phyloP scores from a whole-genome alignment of 768 basidiomycete species.

The Chalciporus pseudorubinellus region DNA sequence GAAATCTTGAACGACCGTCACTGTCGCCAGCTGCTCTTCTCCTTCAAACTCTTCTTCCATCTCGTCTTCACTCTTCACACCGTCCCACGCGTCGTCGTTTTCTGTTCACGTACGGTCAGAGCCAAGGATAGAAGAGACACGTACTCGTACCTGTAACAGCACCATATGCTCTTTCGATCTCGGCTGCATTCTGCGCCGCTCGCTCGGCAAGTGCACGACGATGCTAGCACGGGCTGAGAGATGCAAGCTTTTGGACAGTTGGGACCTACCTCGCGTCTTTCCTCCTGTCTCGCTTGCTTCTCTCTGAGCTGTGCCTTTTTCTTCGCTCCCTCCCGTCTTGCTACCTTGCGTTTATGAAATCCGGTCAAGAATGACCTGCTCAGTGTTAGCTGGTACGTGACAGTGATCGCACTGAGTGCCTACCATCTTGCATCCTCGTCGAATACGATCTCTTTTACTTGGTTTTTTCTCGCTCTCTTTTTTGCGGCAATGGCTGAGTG shows the following conservation, averaged over 20 bases:
- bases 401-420: constrained; percentile 16
- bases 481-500: constrained; percentile 65
- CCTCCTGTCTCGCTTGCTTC: constrained; percentile 69
- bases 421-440: constrained; percentile 84
- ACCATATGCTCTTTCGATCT: constrained; percentile 74
- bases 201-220: constrained; percentile 74
- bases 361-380: constrained; percentile 87
- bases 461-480: constrained; percentile 58
- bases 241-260: neutral
- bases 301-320: constrained; percentile 73
- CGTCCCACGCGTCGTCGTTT: constrained; percentile 48
- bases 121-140: neutral
- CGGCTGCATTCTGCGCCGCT: constrained; percentile 72
- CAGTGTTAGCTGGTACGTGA: constrained; percentile 14
- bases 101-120: constrained; percentile 14
- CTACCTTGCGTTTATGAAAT: constrained; percentile 89
- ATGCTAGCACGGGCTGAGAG: constrained; percentile 48
- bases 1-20: constrained; percentile 91
- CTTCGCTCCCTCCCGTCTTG: constrained; percentile 74
- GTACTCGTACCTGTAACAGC: constrained; percentile 41
- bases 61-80: constrained; percentile 36
- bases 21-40: constrained; percentile 82
- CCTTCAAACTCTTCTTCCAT: constrained; percentile 75
- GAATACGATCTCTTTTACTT: constrained; percentile 80
- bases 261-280: constrained; percentile 69